Evolutionary conservation across 495 filamentous ascomycete genomes (phyloP), one percentile per base, ranked within the genome.

Genomic region (Daldinia caldariorum): DNA sequence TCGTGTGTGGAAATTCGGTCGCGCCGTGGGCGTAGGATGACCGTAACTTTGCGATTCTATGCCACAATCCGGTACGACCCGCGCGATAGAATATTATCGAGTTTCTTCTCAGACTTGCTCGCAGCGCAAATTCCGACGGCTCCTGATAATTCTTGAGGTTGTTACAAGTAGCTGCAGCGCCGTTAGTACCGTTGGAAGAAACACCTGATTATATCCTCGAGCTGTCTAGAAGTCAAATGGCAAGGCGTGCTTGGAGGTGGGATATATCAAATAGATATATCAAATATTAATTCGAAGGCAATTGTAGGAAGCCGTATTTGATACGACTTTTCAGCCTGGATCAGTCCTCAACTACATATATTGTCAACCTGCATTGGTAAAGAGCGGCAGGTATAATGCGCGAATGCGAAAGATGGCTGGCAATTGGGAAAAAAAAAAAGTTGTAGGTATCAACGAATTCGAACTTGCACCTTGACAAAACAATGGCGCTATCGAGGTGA

Each of bases 401-500:
- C 39, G 45, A 37, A 63, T 58, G 38, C 26, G 34, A 16, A 37
- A 61, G 37, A 29, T 35, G 47, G 57, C 51, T 35, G 45, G 60
- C 45, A 64, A 69, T 66, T 66, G 43, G 43, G 61, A 58, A 61
- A 41, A 34, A 8, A 61, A 43, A 54, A 62, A 63, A 51, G 51
- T 58, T 22, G 35, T 57, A 66, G 61, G 62, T 67, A 59, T 63
- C 64, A 73, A 70, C 41, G 37, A 60, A 41, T 63, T 69, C 57
- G 51, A 62, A 57, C 50, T 74, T 63, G 41, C 41, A 61, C 55
- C 55, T 53, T 54, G 58, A 60, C 34, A 60, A 65, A 66, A 74
- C 60, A 71, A 74, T 61, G 12, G 50, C 47, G 62, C 62, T 62
- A 69, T 58, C 56, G 63, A 74, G 65, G 39, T 29, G 66, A 55